Evolutionary conservation across 306 rosid genomes (phyloP).

Genomic region (Prunus mira): DNA sequence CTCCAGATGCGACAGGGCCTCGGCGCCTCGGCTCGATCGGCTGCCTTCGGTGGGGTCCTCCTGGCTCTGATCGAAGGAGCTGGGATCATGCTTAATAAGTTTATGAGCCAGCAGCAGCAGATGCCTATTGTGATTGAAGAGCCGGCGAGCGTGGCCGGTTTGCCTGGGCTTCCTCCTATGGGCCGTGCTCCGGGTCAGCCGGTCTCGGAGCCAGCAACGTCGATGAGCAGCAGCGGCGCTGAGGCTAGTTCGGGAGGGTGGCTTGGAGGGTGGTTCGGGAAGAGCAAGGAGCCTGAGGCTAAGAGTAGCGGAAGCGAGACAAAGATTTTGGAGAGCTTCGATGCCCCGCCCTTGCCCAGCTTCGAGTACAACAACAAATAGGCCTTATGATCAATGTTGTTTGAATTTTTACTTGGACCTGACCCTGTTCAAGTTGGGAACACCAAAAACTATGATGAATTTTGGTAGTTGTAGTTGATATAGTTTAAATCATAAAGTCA

Average conservation of each 20-base stretch:
- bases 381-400: too few species aligned
- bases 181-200: conserved; percentile 23
- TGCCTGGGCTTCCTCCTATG: conserved; percentile 34
- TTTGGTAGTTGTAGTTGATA: too few species aligned
- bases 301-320: conserved; percentile 69
- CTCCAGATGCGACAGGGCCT: conserved; percentile 82
- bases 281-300: conserved; percentile 38
- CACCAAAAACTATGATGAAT: too few species aligned
- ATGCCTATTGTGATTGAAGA: conserved; percentile 61
- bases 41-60: conserved; percentile 63
- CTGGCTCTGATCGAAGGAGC: conserved; percentile 83
- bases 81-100: conserved; percentile 79
- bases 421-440: too few species aligned
- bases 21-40: conserved; percentile 52
- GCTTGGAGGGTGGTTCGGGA: conserved; percentile 41
- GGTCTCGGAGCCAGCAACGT: conserved; percentile 17
- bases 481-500: too few species aligned
- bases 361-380: conserved; percentile 52
- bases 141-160: conserved; percentile 31
- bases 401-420: too few species aligned
- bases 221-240: conserved; percentile 4
- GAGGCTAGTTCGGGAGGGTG: conserved; percentile 35
- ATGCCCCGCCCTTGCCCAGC: conserved; percentile 86
- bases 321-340: conserved; percentile 86
- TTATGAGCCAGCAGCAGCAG: conserved; percentile 59